These are phyloP conservation scores for Gaertneriomyces semiglobifer DNA, from an alignment of 192 early-diverging fungal genomes.

Conservation along the genomic window DNA sequence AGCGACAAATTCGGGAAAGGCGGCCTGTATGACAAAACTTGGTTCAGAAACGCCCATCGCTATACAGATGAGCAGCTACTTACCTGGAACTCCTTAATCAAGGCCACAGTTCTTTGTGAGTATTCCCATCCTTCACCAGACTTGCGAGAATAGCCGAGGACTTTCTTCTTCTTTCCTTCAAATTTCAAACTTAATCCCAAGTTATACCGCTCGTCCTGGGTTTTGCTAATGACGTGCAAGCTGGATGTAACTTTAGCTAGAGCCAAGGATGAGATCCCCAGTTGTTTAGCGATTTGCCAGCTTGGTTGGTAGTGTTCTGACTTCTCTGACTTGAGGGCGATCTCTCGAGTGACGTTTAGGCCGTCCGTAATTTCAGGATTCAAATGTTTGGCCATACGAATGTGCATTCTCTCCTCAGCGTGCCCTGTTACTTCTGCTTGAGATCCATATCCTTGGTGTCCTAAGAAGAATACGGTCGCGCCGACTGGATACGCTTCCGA, in stretches of 20 bases:
- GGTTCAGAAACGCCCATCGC: too few species aligned
- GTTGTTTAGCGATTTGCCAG: slow-evolving; percentile 62
- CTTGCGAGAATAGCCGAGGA: slow-evolving; percentile 83
- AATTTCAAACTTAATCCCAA: slow-evolving; percentile 91
- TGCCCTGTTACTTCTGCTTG: slow-evolving; percentile 66
- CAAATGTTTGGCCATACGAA: slow-evolving; percentile 11
- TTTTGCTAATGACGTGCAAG: slow-evolving; percentile 63
- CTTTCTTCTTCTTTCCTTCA: slow-evolving; percentile 80
- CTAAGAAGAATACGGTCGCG: slow-evolving; percentile 79
- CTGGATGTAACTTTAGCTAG: slow-evolving; percentile 84
- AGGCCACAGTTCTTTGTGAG: slow-evolving; percentile 68
- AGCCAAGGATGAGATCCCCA: slow-evolving; percentile 61
- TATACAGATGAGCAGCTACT: not conserved
- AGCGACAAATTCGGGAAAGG: slow-evolving; percentile 62
- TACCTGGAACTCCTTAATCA: slow-evolving; percentile 72
- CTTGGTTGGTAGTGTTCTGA: slow-evolving; percentile 58
- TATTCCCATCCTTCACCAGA: slow-evolving; percentile 79
- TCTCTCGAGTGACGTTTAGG: slow-evolving; percentile 26
- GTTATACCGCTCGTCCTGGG: slow-evolving; percentile 56
- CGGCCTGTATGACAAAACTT: slow-evolving; percentile 7
- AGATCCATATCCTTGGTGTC: slow-evolving; percentile 67
- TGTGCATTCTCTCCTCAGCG: slow-evolving; percentile 26
- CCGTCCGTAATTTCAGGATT: slow-evolving; percentile 23
- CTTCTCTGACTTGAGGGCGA: slow-evolving; percentile 34
- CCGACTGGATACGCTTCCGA: slow-evolving; percentile 68